Conservation (phyloP, 1,139 yeast species). For the Debaryomyces coudertii region DNA sequence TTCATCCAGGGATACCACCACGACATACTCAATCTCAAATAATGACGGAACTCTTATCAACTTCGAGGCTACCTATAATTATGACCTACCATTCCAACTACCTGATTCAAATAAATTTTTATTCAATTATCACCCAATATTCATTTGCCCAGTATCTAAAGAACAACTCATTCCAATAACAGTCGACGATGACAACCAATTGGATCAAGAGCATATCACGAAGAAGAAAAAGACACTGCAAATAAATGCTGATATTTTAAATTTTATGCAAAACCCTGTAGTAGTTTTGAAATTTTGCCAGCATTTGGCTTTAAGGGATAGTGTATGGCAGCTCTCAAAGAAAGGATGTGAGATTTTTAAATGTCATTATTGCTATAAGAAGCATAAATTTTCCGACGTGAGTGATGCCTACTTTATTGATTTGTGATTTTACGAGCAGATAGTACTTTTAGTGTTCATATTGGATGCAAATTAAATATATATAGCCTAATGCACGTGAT, state of each 20-base stretch:
- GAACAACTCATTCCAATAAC: slow-evolving; percentile 62
- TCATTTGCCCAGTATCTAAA: slow-evolving; percentile 88
- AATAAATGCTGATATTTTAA: slow-evolving; percentile 6
- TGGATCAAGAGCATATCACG: slow-evolving; percentile 20
- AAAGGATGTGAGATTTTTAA: slow-evolving; percentile 48
- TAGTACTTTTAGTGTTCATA: background rate
- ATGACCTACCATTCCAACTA: slow-evolving; percentile 48
- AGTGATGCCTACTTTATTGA: slow-evolving; percentile 51
- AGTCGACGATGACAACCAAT: slow-evolving; percentile 14
- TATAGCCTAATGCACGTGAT: slow-evolving; percentile 2
- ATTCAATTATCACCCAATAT: slow-evolving; percentile 74
- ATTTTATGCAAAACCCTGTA: slow-evolving; percentile 36
- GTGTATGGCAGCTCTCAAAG: slow-evolving; percentile 49
- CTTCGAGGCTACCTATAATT: slow-evolving; percentile 29
- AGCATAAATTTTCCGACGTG: slow-evolving; percentile 45
- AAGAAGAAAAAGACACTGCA: slow-evolving; percentile 26
- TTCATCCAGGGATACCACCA: background rate
- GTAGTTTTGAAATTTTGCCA: slow-evolving; percentile 49
- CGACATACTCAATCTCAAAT: background rate
- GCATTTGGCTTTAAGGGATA: slow-evolving; percentile 49
- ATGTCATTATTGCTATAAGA: slow-evolving; percentile 54
- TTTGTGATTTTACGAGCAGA: slow-evolving; percentile 19
- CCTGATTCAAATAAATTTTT: slow-evolving; percentile 46
- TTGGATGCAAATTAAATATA: background rate
- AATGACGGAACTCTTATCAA: background rate